Conservation (phyloP, 768 basidiomycete species). For the Vararia minispora region DNA sequence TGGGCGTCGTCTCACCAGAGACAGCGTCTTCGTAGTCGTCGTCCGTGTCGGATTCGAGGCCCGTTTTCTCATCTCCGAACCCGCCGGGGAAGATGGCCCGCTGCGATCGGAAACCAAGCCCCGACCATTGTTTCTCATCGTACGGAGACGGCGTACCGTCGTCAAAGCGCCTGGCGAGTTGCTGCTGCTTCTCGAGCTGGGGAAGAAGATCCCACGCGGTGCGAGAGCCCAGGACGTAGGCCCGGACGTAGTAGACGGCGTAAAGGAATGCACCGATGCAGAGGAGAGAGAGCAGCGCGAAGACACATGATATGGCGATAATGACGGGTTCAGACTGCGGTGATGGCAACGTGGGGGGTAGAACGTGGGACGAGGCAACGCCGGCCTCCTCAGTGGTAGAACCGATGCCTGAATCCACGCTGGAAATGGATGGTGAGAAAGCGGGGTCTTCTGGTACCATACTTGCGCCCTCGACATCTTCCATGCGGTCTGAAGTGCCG, state of each 20-base stretch:
- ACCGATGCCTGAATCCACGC: too few relatives aligned
- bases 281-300: constrained; percentile 1
- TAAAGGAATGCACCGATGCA: constrained; percentile 3
- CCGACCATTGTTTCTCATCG: constrained; percentile 4
- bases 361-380: too few relatives aligned
- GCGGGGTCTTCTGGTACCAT: constrained; percentile 1
- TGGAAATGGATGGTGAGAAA: too few relatives aligned
- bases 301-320: constrained; percentile 1
- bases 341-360: too few relatives aligned
- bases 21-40: constrained; percentile 4
- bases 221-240: constrained; percentile 6
- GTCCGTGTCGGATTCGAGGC: not conserved
- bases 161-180: too few relatives aligned
- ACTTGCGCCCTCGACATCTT: constrained; percentile 15
- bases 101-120: not conserved
- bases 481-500: constrained; percentile 10
- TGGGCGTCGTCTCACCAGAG: not conserved
- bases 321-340: too few relatives aligned
- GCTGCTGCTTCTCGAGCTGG: constrained; percentile 12
- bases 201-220: constrained; percentile 15
- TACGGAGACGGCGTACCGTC: not conserved
- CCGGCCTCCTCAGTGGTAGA: too few relatives aligned
- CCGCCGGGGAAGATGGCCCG: too few relatives aligned
- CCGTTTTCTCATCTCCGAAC: not conserved
- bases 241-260: constrained; percentile 2